A percentile compares a stretch with the other conserved stretches of the same genome.
Conservation (phyloP, 225 moss, liverwort and hornwort genomes). For the Sphagnum contortum region DNA sequence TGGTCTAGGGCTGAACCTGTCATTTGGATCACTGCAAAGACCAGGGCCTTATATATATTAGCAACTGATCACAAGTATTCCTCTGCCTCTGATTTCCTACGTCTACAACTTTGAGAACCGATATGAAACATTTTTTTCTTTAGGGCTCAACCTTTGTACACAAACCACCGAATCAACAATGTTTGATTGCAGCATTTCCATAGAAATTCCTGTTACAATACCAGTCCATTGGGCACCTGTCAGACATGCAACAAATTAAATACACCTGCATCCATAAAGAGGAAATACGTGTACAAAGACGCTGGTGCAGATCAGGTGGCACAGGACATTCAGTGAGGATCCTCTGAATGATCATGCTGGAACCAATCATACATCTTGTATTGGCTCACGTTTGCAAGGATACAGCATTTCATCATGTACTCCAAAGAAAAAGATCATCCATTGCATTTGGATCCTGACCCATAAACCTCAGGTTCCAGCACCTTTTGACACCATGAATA, state of each 20-base stretch:
- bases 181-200: constrained; percentile 86
- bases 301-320: no score
- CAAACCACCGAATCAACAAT: constrained; percentile 91
- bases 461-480: constrained; percentile 83
- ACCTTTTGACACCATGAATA: constrained; percentile 12
- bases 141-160: constrained; percentile 68
- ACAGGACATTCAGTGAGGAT: no score
- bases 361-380: constrained; percentile 45
- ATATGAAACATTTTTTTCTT: background rate
- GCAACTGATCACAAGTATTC: background rate
- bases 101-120: no score
- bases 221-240: constrained; percentile 99
- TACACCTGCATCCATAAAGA: no score
- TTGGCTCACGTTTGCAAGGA: constrained; percentile 77
- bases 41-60: background rate
- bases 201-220: constrained; percentile 90
- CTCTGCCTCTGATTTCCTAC: no score
- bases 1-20: constrained; percentile 87
- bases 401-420: constrained; percentile 96
- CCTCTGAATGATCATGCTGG: background rate
- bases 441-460: constrained; percentile 73
- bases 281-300: no score
- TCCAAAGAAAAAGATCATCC: constrained; percentile 91
- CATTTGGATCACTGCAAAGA: constrained; percentile 71
- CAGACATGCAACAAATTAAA: constrained; percentile 5